These are phyloP conservation scores for Aspergillus cristatus DNA, from an alignment of 495 filamentous ascomycete genomes.

Conservation along the genomic window DNA sequence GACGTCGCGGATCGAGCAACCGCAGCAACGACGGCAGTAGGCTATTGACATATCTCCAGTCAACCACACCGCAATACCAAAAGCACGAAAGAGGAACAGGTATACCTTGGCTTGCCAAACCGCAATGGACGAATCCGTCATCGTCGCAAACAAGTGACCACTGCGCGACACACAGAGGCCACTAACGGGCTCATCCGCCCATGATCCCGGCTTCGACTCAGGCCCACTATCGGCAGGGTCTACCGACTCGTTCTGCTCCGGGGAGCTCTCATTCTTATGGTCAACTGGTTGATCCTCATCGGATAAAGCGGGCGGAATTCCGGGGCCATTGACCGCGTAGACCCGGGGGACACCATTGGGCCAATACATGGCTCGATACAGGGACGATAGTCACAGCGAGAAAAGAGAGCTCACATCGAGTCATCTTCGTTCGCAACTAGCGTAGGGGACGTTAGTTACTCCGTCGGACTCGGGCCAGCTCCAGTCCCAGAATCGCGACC, in stretches of 20 bases:
- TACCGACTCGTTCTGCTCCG: slow-evolving; percentile 9
- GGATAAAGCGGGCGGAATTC: slow-evolving; percentile 25
- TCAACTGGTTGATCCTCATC: slow-evolving; percentile 21
- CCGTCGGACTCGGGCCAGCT: slow-evolving; percentile 12
- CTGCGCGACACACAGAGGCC: slow-evolving; percentile 70
- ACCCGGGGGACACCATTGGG: slow-evolving; percentile 84
- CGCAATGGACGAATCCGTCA: slow-evolving; percentile 71
- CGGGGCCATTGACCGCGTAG: slow-evolving; percentile 64
- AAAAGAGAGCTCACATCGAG: slow-evolving; percentile 28
- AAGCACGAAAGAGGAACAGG: too few relatives aligned
- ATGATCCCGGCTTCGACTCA: slow-evolving; percentile 20
- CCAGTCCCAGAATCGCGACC: slow-evolving; percentile 12
- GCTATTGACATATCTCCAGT: slow-evolving; percentile 41
- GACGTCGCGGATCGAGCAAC: slow-evolving; percentile 74
- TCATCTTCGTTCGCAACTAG: slow-evolving; percentile 23
- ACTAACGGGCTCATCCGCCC: slow-evolving; percentile 53
- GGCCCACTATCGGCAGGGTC: slow-evolving; percentile 9
- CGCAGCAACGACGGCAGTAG: slow-evolving; percentile 77
- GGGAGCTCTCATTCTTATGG: slow-evolving; percentile 4
- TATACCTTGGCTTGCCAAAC: slow-evolving; percentile 93
- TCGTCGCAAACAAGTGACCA: slow-evolving; percentile 81
- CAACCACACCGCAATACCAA: slow-evolving; percentile 14
- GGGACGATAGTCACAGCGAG: slow-evolving; percentile 16
- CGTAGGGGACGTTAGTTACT: slow-evolving; percentile 5
- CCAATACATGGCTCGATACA: slow-evolving; percentile 79